Evolutionary conservation across 2,329 filamentous ascomycete species (phyloP).

Genomic region (Rosellinia necatrix): DNA sequence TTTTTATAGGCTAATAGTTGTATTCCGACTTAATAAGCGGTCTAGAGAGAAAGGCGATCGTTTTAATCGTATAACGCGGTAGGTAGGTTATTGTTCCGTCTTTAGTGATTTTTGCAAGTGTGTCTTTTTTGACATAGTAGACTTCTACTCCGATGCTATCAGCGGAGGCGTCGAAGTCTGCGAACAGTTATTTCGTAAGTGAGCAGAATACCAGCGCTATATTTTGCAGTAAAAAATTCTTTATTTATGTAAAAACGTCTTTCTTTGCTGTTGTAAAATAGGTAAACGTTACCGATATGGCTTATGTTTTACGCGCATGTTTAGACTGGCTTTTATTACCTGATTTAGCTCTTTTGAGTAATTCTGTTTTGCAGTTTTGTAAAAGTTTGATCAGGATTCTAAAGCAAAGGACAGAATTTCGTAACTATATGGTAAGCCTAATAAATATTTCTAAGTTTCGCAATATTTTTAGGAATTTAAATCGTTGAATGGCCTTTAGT

Average conservation of each 20-base stretch:
- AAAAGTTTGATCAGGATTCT: not conserved
- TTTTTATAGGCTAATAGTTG: conserved; percentile 1
- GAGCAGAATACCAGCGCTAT: not conserved
- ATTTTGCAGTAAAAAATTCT: not conserved
- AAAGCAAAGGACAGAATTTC: not conserved
- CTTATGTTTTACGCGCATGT: not conserved
- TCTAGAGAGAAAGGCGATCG: no score
- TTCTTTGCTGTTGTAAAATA: not conserved
- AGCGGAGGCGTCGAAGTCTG: no score
- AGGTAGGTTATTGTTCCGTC: no score
- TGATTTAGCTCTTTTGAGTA: not conserved
- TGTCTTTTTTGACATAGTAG: no score
- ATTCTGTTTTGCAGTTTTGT: not conserved
- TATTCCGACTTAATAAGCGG: not conserved
- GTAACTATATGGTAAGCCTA: not conserved
- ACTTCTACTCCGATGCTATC: no score
- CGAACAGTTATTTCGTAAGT: no score
- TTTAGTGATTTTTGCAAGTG: not conserved
- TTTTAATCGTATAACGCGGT: no score
- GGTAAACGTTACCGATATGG: not conserved
- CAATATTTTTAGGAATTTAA: not conserved
- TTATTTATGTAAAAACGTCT: not conserved
- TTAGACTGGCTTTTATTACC: no score
- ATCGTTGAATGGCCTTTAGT: no score
- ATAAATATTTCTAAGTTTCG: not conserved